A percentile compares a stretch with the other conserved stretches of the same genome.
Evolutionary conservation across 1,139 yeast genomes (phyloP).

Genomic region (Eremothecium sinecaudum): DNA sequence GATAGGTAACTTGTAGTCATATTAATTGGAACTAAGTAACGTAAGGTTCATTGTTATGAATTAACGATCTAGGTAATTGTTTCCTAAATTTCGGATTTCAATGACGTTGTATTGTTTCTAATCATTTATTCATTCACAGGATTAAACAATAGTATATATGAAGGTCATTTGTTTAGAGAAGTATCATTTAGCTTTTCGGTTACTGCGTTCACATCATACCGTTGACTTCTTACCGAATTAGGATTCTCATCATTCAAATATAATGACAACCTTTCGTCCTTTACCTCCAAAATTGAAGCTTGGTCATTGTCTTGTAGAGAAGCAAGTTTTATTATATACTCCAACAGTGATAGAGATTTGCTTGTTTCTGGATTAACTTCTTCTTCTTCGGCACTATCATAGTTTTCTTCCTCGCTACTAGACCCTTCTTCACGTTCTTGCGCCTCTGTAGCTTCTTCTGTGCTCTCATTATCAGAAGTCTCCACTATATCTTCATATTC

Average conservation of each 20-base stretch:
- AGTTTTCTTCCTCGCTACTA: conserved; percentile 9
- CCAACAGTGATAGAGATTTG: conserved; percentile 48
- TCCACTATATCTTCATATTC: conserved; percentile 20
- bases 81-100: too few species aligned
- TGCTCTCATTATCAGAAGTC: conserved; percentile 15
- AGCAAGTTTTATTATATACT: conserved; percentile 53
- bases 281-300: conserved; percentile 42
- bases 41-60: too few species aligned
- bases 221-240: conserved; percentile 14
- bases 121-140: too few species aligned
- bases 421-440: conserved; percentile 16
- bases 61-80: too few species aligned
- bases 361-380: conserved; percentile 4
- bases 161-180: too few species aligned
- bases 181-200: conserved; percentile 13
- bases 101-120: too few species aligned
- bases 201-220: conserved; percentile 15
- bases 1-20: conserved; percentile 12
- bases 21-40: too few species aligned
- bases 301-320: conserved; percentile 59
- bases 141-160: too few species aligned
- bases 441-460: conserved; percentile 17
- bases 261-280: conserved; percentile 58
- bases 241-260: conserved; percentile 54
- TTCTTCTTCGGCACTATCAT: conserved; percentile 7